Evolutionary conservation across 495 filamentous ascomycete genomes (phyloP), one percentile per base, ranked within the genome.

Genomic region (Friedmanniomyces endolithicus): DNA sequence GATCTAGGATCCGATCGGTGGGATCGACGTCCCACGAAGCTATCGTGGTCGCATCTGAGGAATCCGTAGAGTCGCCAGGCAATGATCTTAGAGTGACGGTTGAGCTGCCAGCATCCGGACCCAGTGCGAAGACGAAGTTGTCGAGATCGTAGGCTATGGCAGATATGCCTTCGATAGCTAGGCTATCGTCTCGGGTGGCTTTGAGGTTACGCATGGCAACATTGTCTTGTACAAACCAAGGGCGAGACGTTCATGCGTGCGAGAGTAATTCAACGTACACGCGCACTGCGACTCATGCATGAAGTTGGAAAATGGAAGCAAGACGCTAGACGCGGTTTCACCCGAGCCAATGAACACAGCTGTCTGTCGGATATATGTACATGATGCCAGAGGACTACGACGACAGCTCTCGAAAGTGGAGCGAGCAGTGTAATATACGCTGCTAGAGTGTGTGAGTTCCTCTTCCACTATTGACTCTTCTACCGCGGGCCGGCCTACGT

Each of bases 11-110:
- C 47, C 74, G 72, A 65, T 96, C 90, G 63, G 75, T 79, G 19
- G 71, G 56, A 49, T 89, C 71, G 59, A 83, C 85, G 74, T 95
- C 85, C 92, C 92, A 97, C 27, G 85, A 85, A 49, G 88, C 84
- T 63, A 97, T 81, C 34, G 40, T 41, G 11, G 49, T 25, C 8
- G 63, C 51, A 14, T 53, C 43, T 7, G 62, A 49, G 16, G 58
- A 53, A 33, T 40, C 25, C 12, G 54, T 39, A 27, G 50, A 33
- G 48, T 55, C 50, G 22, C 48, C 34, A 23, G 52, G 35, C 24
- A 70, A 48, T 11, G 64, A 62, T 40, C 63, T 63, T 17, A 72
- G 52, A 35, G 67, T 65, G 11, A 72, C 67, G n/a, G 63, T 54
- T 1, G 68, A 58, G 47, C 51, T 53, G 45, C 34, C 59, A 48